Base-by-base conservation (phyloP, 352 stramenopile species). In the Pythium angustatum region DNA sequence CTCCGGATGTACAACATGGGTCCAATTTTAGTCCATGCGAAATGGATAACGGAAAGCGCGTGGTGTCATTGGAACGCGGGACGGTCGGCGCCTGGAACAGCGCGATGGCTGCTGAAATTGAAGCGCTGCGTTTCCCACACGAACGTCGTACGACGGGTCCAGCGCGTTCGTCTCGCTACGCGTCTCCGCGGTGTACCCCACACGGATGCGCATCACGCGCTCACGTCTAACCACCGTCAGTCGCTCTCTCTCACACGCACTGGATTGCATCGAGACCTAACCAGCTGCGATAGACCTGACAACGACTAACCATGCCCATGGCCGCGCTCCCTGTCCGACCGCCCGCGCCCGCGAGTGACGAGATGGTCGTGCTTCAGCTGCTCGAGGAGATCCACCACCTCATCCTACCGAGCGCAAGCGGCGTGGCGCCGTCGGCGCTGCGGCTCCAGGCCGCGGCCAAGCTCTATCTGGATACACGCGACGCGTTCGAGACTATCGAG, bases 391-490 rank as follows among this genome's bases (percentile, higher is more conserved):
- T 92, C 60, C 75, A 83, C 56, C 74, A 77, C 26, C 57, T 79
- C 3, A 62, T 77, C 38, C 47, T 53, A 0, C 69, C 69, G 1
- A 59, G 40, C 19, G 67, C 67, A 0, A 72, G 75, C 41, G 68
- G 81, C 30, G 56, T 69, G 12, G 36, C 77, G 22, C 68, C 71
- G 7, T 66, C 59, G 14, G 27, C 59, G 21, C 51, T 63, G 17
- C 66, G 70, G 0, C 70, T 87, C 44, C 72, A 78, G n/a, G 79
- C 81, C 9, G 83, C 83, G 3, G 81, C 83, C 24, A 87, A 87
- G 65, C 69, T 92, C 48, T 92, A 89, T 58, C 70, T 92, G 19
- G 81, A 90, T 66, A 92, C 81, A 19, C 81, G 83, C 28, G 81
- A 92, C 55, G 81, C 81, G 10, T 92, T 89, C 47, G 79, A 92